A percentile compares a stretch with the other conserved stretches of the same genome.
Conservation (phyloP, 257 asterid genomes). For the Solanum sitiens region DNA sequence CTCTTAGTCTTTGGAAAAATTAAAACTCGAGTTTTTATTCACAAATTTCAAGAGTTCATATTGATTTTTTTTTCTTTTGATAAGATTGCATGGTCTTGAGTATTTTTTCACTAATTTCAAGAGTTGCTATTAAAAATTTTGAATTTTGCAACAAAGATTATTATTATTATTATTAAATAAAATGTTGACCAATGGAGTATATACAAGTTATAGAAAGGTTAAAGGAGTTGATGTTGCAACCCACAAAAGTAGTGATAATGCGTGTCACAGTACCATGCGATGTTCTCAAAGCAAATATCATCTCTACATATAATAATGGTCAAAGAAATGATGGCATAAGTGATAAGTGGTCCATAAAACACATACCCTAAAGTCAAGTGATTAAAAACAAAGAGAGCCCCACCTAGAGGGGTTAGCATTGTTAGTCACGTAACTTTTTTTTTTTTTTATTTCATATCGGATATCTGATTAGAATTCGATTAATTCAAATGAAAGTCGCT, state of each 20-base stretch:
- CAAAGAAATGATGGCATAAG: neutral
- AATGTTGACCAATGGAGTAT: neutral
- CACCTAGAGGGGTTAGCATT: neutral
- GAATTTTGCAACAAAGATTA: neutral
- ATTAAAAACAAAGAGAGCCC: neutral
- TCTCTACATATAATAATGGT: neutral
- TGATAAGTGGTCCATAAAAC: neutral
- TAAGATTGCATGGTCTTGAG: neutral
- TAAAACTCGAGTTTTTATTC: neutral
- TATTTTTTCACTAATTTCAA: neutral
- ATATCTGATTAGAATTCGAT: accelerated
- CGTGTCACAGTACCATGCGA: neutral
- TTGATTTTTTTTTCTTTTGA: neutral
- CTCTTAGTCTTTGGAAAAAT: neutral
- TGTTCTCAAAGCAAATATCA: neutral
- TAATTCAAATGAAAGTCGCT: no score
- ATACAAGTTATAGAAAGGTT: neutral
- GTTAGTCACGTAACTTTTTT: neutral
- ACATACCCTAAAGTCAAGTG: neutral
- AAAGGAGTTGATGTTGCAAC: neutral
- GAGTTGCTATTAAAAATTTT: neutral
- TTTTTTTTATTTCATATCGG: no score
- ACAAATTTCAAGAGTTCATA: neutral
- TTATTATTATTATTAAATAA: neutral
- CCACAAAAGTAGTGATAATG: neutral